Evolutionary conservation across 768 basidiomycete genomes (phyloP).

Genomic region (Psilocybe azurescens): DNA sequence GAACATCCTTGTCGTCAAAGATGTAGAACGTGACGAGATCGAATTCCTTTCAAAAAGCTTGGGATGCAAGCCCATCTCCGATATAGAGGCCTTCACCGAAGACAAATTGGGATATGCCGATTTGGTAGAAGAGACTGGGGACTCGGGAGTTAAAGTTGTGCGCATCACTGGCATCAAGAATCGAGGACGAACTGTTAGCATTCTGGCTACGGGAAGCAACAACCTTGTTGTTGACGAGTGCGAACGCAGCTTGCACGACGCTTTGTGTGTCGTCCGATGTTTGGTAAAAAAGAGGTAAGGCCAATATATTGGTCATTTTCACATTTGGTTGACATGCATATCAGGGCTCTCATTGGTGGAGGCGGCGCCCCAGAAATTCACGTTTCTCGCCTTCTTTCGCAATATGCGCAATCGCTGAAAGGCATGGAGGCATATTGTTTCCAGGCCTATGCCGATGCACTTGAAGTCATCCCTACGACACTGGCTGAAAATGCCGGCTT

Average conservation of each 20-base stretch:
- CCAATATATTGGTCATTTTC: not conserved
- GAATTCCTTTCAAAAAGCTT: constrained; percentile 95
- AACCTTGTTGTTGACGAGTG: constrained; percentile 94
- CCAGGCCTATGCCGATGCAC: constrained; percentile 96
- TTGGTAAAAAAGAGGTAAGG: constrained; percentile 95
- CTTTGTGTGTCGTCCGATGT: constrained; percentile 98
- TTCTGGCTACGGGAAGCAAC: constrained; percentile 95
- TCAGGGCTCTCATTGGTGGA: constrained; percentile 88
- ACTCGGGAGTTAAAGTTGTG: constrained; percentile 88
- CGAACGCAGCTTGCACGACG: constrained; percentile 97
- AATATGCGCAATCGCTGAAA: constrained; percentile 90
- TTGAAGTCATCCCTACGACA: constrained; percentile 97
- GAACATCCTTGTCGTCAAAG: constrained; percentile 95
- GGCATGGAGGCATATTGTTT: constrained; percentile 99
- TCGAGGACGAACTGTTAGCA: constrained; percentile 91
- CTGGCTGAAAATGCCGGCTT: constrained; percentile 98
- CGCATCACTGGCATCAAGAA: constrained; percentile 95
- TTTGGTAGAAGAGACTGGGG: constrained; percentile 86
- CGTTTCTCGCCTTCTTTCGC: constrained; percentile 88
- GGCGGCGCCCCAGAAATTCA: constrained; percentile 99
- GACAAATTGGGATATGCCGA: constrained; percentile 98
- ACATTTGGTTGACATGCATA: not conserved
- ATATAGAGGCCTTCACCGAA: constrained; percentile 96
- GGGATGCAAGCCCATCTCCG: constrained; percentile 95
- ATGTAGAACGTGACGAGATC: constrained; percentile 98